These are phyloP conservation scores for Pseudogymnoascus sp. DNA, from an alignment of 2,329 filamentous ascomycete species.

Conservation along the genomic window DNA sequence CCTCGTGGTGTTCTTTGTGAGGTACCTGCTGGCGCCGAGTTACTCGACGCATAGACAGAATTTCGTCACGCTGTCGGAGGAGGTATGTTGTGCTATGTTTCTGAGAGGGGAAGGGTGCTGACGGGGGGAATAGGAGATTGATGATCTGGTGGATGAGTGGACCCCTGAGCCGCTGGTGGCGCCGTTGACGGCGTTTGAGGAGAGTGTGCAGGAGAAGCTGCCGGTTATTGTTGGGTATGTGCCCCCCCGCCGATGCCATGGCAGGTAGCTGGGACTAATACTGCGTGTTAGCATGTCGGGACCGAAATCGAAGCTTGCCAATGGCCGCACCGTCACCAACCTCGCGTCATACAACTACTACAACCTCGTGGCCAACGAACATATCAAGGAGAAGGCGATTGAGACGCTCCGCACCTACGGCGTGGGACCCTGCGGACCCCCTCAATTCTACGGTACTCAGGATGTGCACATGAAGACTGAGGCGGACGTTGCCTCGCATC, in stretches of 20 bases:
- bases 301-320: constrained; percentile 81
- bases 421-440: constrained; percentile 92
- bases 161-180: constrained; percentile 84
- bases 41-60: constrained; percentile 90
- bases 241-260: not conserved
- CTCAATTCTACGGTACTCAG: constrained; percentile 96
- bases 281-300: constrained; percentile 62
- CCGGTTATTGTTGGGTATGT: constrained; percentile 81
- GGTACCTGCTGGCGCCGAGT: constrained; percentile 84
- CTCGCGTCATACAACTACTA: constrained; percentile 96
- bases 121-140: constrained; percentile 63
- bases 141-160: constrained; percentile 96
- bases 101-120: not conserved
- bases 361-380: constrained; percentile 90
- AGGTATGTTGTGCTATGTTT: constrained; percentile 38
- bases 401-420: constrained; percentile 91
- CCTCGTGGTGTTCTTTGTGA: constrained; percentile 89
- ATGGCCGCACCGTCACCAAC: constrained; percentile 85
- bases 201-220: constrained; percentile 73
- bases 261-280: not conserved
- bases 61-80: constrained; percentile 81
- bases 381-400: constrained; percentile 90
- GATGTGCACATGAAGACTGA: constrained; percentile 98
- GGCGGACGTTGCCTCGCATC: constrained; percentile 81
- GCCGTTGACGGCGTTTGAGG: constrained; percentile 66